Base-by-base conservation (phyloP, 352 stramenopile species). In the Phytophthora litchii region DNA sequence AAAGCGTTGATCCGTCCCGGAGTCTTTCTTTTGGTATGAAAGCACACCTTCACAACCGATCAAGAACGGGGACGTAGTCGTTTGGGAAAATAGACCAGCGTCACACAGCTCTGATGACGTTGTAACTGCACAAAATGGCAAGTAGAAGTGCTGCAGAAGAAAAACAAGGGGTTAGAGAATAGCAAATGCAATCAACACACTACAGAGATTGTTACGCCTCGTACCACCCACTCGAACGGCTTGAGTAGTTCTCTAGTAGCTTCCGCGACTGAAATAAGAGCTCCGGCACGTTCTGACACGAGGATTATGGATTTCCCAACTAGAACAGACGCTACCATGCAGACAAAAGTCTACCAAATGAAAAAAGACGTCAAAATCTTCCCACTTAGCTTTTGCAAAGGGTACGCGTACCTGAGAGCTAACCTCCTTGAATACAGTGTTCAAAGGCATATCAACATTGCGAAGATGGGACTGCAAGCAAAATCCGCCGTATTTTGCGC, bases 191-290 rank as follows among this genome's bases (percentile, higher is more conserved):
- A 34, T 1, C 16, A 19, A 34, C 3, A 27, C n/a, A 12, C 19
- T 45, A 10, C 10, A 34, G 17, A 29, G 10, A 34, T 34, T 34
- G 10, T 34, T 13, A 27, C 20, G 48, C 2, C 17, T 51, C 41
- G 25, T 59, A 91, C 81, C 61, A 46, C 56, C 80, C 74, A 90
- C 29, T 87, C 54, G 45, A 92, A 86, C 8, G 83, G 83, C 4
- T 51, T 65, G 1, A 89, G 53, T 9, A 90, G 17, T 16, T 72
- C 63, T 34, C 71, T 46, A 6, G 78, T 36, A 27, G 80, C 62
- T 10, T 88, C 62, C 1, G 64, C 66, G 16, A 81, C 67, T 9
- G 73, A 59, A 19, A 71, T n/a, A 9, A 88, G 60, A 37, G 63
- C 60, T n/a, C 69, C 57, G 17, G 67, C 51, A 0, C 73, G 74